Evolutionary conservation across 1,284 basidiomycete species (phyloP).

Genomic region (Phaffia rhodozyma): DNA sequence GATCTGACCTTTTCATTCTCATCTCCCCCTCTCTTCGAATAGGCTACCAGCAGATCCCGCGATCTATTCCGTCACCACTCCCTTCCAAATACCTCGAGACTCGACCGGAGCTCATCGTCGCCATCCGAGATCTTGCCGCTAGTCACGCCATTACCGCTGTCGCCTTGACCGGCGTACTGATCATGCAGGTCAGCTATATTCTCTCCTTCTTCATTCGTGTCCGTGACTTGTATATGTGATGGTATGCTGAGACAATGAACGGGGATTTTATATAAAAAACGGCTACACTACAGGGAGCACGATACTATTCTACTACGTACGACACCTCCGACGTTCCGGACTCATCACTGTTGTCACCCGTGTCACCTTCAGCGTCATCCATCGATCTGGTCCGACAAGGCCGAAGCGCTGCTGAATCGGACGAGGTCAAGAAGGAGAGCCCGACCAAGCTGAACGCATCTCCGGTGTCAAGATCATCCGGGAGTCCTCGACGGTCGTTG

Average conservation of each 20-base stretch:
- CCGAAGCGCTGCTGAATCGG: no score
- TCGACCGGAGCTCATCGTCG: not conserved
- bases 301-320: constrained; percentile 14
- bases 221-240: not conserved
- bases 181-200: constrained; percentile 8
- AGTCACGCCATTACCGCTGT: constrained; percentile 14
- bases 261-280: not conserved
- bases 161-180: constrained; percentile 16
- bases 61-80: not conserved
- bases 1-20: no score
- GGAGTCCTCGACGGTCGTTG: no score
- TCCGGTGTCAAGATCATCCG: no score
- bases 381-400: no score
- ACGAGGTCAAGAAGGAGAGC: no score
- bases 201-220: not conserved
- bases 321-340: constrained; percentile 13
- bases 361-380: not conserved
- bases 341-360: constrained; percentile 2
- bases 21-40: not conserved
- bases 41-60: constrained; percentile 10
- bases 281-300: constrained; percentile 2
- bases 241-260: not conserved
- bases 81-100: not conserved
- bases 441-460: no score
- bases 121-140: constrained; percentile 14